A percentile compares a stretch with the other conserved stretches of the same genome.
Evolutionary conservation across 139 green algal species (phyloP).

Genomic region (Coelastrella sp.): DNA sequence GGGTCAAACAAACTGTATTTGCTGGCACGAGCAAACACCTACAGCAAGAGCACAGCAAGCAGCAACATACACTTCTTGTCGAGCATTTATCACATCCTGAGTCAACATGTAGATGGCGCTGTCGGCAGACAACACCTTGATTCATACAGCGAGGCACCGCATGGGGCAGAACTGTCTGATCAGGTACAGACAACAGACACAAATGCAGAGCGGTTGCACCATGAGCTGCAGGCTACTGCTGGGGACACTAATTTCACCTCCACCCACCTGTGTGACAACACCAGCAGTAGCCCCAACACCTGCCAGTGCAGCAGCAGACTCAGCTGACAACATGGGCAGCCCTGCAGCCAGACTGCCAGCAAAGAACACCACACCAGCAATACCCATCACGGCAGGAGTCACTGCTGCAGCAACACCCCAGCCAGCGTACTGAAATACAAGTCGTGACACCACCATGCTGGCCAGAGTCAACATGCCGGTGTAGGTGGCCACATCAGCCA

Average conservation of each 20-base stretch:
- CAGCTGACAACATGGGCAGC: conserved; percentile 51
- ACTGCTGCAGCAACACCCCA: conserved; percentile 75
- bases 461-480: conserved; percentile 80
- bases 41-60: background rate
- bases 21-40: conserved; percentile 75
- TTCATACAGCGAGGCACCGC: too few species aligned
- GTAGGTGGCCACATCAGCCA: conserved; percentile 86
- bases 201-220: too few species aligned
- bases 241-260: too few species aligned
- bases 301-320: conserved; percentile 57
- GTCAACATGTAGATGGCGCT: too few species aligned
- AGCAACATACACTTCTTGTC: too few species aligned
- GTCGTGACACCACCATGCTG: conserved; percentile 83
- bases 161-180: too few species aligned
- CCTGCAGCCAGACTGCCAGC: conserved; percentile 13
- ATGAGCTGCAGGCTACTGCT: too few species aligned
- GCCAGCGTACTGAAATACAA: conserved; percentile 83
- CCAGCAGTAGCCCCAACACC: conserved; percentile 70
- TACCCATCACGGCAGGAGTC: conserved; percentile 76
- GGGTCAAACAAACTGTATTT: conserved; percentile 90
- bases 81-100: too few species aligned
- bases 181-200: too few species aligned
- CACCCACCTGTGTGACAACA: conserved; percentile 73
- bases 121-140: too few species aligned
- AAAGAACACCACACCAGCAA: conserved; percentile 77